Evolutionary conservation across 1,139 yeast genomes (phyloP), one percentile per base, ranked within the genome.

Genomic region (Starmera stellimalicola): DNA sequence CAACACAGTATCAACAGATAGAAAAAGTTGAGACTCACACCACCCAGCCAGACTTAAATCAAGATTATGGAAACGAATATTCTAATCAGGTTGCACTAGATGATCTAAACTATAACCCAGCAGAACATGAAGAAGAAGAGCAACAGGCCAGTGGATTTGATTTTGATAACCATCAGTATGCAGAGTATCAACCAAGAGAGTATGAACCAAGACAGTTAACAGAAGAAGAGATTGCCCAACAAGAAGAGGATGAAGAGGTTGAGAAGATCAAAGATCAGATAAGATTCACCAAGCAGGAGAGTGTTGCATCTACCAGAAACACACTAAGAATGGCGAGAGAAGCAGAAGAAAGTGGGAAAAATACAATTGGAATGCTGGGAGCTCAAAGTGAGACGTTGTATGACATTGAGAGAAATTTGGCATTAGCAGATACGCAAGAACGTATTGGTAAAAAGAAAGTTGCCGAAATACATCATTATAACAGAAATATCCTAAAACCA

Each of bases 351-450:
- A 73, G 88, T 7, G 98, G 95, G 18, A 71, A 85, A 34, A 85
- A 88, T 54, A 81, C 97, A 0, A 62, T 88, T 45, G 96, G 96
- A 18, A 77, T 85, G 76, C 68, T 91, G 36, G 97, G 97, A 19
- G 74, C 91, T 16, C 98, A 93, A 57, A 78, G 94, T 36, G 96
- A 87, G 54, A 65, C 85, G 34, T 63, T 91, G 43, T 82, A 80
- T 53, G 75, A 73, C 50, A 77, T 91, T 15, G 96, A 88, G 54
- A 77, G 75, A 46, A 79, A 77, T 47, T 60, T 91, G 46, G 73
- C 83, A 37, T 60, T 82, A 37, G 84, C 94, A 30, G 83, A 78
- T 39, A 78, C 87, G 3, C 95, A 87, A 53, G 83, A 85, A 41
- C 68, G 76, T 45, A 73, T 82, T 38, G 95, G 95, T 6, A 87